phyloP scores from a whole-genome alignment of 2,329 filamentous ascomycete genomes.

The Zasmidium angulare region DNA sequence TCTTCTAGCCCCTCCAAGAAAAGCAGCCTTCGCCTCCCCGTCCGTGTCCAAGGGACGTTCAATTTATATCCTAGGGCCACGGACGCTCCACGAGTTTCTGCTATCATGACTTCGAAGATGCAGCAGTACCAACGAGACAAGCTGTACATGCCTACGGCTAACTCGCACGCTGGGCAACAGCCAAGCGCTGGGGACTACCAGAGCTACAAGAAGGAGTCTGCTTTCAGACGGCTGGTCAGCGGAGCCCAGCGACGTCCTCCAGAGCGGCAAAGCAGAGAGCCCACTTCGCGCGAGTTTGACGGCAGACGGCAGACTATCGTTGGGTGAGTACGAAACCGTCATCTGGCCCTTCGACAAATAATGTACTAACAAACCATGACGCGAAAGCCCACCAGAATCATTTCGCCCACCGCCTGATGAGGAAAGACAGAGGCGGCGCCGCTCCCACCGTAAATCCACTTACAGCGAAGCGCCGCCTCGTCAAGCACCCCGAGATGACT shows the following conservation, averaged over 20 bases:
- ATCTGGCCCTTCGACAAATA: not conserved
- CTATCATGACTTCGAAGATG: not conserved
- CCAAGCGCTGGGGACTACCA: not conserved
- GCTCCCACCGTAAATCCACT: not conserved
- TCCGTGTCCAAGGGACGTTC: not conserved
- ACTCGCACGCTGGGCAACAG: not conserved
- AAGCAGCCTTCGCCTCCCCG: not conserved
- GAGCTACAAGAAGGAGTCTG: constrained; percentile 2
- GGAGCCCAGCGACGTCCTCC: not conserved
- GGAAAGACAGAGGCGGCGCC: not conserved
- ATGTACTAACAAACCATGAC: too few relatives aligned
- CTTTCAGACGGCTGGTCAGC: constrained; percentile 5
- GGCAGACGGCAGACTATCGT: not conserved
- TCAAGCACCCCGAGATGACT: not conserved
- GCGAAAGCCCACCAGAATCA: too few relatives aligned
- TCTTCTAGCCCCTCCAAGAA: not conserved
- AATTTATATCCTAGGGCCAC: not conserved
- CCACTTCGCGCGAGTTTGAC: not conserved
- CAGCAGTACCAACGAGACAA: not conserved
- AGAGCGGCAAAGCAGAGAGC: not conserved
- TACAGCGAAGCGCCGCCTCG: not conserved
- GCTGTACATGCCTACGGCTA: constrained; percentile 3
- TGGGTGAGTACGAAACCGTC: not conserved
- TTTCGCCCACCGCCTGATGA: too few relatives aligned
- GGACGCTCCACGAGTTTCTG: not conserved